Conservation (phyloP, 805 yeast genomes). For the Wickerhamomyces silvicola region DNA sequence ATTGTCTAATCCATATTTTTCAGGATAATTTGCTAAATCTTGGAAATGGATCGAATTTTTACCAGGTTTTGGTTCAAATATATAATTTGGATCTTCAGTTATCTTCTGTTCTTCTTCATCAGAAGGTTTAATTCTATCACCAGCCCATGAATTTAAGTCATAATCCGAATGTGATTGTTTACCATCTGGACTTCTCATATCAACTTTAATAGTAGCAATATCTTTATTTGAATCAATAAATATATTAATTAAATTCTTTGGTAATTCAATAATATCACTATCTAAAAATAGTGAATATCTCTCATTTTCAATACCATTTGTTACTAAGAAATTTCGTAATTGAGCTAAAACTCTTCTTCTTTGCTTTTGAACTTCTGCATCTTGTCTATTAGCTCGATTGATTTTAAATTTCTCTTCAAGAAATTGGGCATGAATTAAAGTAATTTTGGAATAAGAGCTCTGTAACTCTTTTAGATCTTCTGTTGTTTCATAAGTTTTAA, state of each 20-base stretch:
- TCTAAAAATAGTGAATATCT: constrained; percentile 26
- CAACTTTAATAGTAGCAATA: constrained; percentile 25
- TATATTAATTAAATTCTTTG: constrained; percentile 19
- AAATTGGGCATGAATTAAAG: constrained; percentile 29
- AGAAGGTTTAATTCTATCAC: constrained; percentile 22
- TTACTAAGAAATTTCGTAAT: constrained; percentile 21
- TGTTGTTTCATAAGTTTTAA: constrained; percentile 2
- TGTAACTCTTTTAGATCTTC: constrained; percentile 7
- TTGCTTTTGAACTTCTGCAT: constrained; percentile 12
- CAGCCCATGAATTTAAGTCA: constrained; percentile 31
- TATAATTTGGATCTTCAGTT: constrained; percentile 10
- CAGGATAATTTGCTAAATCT: constrained; percentile 6
- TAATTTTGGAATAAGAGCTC: constrained; percentile 16
- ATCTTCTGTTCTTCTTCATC: constrained; percentile 16
- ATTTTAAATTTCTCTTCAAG: constrained; percentile 22
- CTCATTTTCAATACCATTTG: constrained; percentile 21
- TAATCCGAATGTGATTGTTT: constrained; percentile 18
- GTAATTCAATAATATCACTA: constrained; percentile 23
- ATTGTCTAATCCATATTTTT: constrained; percentile 8
- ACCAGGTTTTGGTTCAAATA: constrained; percentile 13
- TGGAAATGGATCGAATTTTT: constrained; percentile 7
- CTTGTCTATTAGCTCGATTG: constrained; percentile 15
- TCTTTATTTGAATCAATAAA: constrained; percentile 23
- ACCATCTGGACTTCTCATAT: constrained; percentile 16
- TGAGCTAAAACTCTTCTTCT: constrained; percentile 20